Evolutionary conservation across 225 moss, liverwort and hornwort species (phyloP).

Genomic region (Pseudisothecium myosuroides): DNA sequence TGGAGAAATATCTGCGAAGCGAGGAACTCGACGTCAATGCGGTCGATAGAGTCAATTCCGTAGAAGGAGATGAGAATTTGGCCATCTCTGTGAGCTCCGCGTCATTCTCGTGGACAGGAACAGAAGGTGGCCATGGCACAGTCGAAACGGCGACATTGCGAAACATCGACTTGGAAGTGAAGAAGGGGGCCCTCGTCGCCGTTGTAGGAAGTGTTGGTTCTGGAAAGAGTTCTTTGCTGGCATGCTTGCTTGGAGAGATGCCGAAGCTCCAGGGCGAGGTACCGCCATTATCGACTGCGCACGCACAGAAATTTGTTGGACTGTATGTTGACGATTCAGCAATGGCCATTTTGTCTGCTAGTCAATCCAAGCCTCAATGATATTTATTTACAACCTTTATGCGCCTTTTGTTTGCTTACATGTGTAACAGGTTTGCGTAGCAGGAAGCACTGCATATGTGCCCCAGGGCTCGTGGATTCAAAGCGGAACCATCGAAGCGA

Average conservation of each 20-base stretch:
- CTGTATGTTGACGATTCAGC: not conserved
- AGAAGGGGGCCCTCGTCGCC: slow-evolving; percentile 51
- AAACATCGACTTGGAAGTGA: slow-evolving; percentile 28
- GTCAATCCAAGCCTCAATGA: not conserved
- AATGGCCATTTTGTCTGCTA: not conserved
- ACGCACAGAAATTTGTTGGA: not conserved
- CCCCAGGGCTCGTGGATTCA: slow-evolving; percentile 84
- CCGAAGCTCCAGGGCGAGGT: slow-evolving; percentile 61
- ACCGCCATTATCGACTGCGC: not conserved
- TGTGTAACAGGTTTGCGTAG: slow-evolving; percentile 47
- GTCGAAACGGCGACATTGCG: not conserved
- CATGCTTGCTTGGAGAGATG: slow-evolving; percentile 73
- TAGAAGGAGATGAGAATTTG: not conserved
- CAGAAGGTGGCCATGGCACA: not conserved
- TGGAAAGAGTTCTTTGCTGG: slow-evolving; percentile 73
- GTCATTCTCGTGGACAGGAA: slow-evolving; percentile 44
- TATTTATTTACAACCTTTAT: not conserved
- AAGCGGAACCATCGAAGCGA: slow-evolving; percentile 68
- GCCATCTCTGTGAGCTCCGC: slow-evolving; percentile 27
- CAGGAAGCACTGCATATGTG: slow-evolving; percentile 61
- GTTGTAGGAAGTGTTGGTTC: slow-evolving; percentile 75
- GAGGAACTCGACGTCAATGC: slow-evolving; percentile 50
- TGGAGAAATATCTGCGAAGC: slow-evolving; percentile 45
- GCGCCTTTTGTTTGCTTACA: not conserved
- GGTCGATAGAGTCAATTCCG: slow-evolving; percentile 4